phyloP scores from a whole-genome alignment of 2,329 filamentous ascomycete species.

The Epichloe aotearoae region DNA sequence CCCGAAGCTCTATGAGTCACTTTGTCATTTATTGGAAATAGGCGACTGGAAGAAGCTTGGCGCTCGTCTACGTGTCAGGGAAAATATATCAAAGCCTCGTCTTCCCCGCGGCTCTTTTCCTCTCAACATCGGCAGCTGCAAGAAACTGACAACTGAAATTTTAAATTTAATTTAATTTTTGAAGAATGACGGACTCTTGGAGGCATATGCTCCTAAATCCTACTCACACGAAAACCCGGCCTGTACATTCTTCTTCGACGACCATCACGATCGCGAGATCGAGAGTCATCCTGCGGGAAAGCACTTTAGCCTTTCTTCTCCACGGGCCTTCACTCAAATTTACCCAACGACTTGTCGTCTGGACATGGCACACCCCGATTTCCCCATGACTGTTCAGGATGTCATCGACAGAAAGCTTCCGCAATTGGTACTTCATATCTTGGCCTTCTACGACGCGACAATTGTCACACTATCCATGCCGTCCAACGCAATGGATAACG shows the following conservation, averaged over 20 bases:
- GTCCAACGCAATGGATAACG: conserved; percentile 4
- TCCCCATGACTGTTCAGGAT: conserved; percentile 3
- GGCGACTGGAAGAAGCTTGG: conserved; percentile 7
- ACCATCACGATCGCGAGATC: background rate
- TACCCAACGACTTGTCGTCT: background rate
- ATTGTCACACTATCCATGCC: conserved; percentile 4
- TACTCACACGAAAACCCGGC: conserved; percentile 2
- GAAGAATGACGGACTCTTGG: conserved; percentile 3
- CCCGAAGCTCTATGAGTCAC: conserved; percentile 1
- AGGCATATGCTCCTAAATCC: conserved; percentile 4
- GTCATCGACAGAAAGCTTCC: conserved; percentile 4
- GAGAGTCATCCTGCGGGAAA: conserved; percentile 2
- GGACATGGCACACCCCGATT: background rate
- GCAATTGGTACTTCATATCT: conserved; percentile 3
- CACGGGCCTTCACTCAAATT: conserved; percentile 5
- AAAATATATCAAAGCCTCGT: background rate
- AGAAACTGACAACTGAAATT: background rate
- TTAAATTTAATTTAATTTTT: too few relatives aligned
- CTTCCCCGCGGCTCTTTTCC: background rate
- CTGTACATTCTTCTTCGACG: conserved; percentile 4
- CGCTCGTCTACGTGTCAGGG: conserved; percentile 3
- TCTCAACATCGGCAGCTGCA: background rate
- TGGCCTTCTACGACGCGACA: conserved; percentile 4
- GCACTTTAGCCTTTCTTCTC: background rate
- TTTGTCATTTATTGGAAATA: conserved; percentile 4